Base-by-base conservation (phyloP, 495 filamentous ascomycete genomes). In the Aspergillus affinis region DNA sequence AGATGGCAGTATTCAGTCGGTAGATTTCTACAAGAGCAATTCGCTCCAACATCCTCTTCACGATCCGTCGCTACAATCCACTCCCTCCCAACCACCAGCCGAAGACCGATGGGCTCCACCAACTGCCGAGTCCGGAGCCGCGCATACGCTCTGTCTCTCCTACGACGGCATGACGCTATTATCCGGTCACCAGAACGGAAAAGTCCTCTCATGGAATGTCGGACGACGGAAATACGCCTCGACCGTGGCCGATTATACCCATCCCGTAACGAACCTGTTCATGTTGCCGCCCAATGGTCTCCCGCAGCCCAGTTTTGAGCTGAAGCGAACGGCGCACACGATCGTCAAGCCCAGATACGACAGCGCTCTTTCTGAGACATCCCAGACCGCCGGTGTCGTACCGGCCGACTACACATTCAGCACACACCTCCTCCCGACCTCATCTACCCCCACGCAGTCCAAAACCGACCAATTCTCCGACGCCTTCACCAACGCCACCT, bases 111-210 rank as follows among this genome's bases (percentile, higher is more conserved):
- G 91, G 77, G 78, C 80, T 26, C 81, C 83, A 8, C 78, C 84
- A 4, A 82, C 82, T 19, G 75, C 82, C 15, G 84, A 89, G 30
- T 77, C 79, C 13, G 90, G 88, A 19, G 73, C 83, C 26, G 81
- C 79, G 8, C 82, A 85, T 20, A 88, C 86, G 58, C 59, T 95
- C 48, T 78, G 76, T 18, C 69, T 94, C 36, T 91, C 83, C 63
- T 93, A 93, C 69, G 92, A 96, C 71, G 88, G 91, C n/a, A 91
- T 87, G 26, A 83, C 77, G 20, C 70, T 97, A 15, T 71, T 95
- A 21, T 90, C 92, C 2, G 92, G 91, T n/a, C 92, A 97, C 63
- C 76, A 84, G 20, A 87, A 81, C 64, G 92, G 92, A 36, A 88
- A 89, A 66, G 79, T 96, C n/a, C 73, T 88, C 10, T 78, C 81